These are phyloP conservation scores for Exophiala alcalophila DNA, from an alignment of 2,329 filamentous ascomycete genomes.

Conservation along the genomic window DNA sequence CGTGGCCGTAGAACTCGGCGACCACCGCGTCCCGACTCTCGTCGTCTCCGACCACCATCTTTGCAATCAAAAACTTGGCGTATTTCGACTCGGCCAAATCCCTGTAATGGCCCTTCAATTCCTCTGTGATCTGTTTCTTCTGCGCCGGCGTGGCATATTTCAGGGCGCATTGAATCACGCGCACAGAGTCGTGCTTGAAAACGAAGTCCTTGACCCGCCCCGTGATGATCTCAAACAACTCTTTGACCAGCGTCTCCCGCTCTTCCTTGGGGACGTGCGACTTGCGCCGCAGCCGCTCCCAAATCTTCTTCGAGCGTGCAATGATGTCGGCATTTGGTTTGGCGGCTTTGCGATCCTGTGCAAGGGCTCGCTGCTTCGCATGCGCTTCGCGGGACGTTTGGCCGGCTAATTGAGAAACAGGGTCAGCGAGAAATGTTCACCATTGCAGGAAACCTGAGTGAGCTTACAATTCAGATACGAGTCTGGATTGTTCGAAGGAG, in stretches of 20 bases:
- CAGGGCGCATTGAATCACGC: slow-evolving; percentile 92
- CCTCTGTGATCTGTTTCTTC: slow-evolving; percentile 78
- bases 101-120: slow-evolving; percentile 80
- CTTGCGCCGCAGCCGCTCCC: slow-evolving; percentile 89
- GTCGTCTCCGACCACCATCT: slow-evolving; percentile 90
- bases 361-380: slow-evolving; percentile 84
- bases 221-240: slow-evolving; percentile 88
- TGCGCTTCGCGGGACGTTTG: slow-evolving; percentile 82
- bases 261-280: slow-evolving; percentile 90
- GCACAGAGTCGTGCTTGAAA: slow-evolving; percentile 96
- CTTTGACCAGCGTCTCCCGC: slow-evolving; percentile 77
- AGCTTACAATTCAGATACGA: slow-evolving; percentile 19
- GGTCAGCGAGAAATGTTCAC: slow-evolving; percentile 7
- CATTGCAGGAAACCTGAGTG: neutral
- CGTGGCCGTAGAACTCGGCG: slow-evolving; percentile 90
- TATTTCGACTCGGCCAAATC: slow-evolving; percentile 91
- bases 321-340: slow-evolving; percentile 92
- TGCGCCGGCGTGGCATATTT: slow-evolving; percentile 90
- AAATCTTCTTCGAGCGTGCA: slow-evolving; percentile 88
- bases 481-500: slow-evolving; percentile 5
- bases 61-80: slow-evolving; percentile 95
- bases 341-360: slow-evolving; percentile 81
- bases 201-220: slow-evolving; percentile 92
- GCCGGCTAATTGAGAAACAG: slow-evolving; percentile 38
- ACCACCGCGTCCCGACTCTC: slow-evolving; percentile 87